These are phyloP conservation scores for Didymella lethalis DNA, from an alignment of 2,329 filamentous ascomycete species.

Conservation along the genomic window DNA sequence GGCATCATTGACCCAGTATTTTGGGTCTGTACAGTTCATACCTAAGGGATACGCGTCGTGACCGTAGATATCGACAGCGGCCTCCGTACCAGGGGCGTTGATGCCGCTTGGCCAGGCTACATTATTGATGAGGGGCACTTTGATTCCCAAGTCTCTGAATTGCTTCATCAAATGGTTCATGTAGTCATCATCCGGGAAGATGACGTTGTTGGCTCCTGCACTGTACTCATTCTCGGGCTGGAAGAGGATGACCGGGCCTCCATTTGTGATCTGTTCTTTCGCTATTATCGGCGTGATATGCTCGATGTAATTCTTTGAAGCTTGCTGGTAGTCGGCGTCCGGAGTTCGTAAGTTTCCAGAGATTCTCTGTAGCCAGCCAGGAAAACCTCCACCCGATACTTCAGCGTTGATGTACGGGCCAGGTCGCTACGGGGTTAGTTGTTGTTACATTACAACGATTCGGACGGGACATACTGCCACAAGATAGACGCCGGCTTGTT, in stretches of 20 bases:
- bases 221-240: conserved; percentile 85
- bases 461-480: conserved; percentile 60
- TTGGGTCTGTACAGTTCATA: conserved; percentile 66
- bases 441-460: not conserved
- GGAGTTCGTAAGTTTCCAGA: conserved; percentile 68
- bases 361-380: conserved; percentile 76
- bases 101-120: conserved; percentile 67
- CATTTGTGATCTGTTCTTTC: conserved; percentile 79
- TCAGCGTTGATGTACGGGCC: conserved; percentile 82
- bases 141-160: conserved; percentile 69
- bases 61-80: conserved; percentile 69
- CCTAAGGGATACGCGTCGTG: conserved; percentile 70
- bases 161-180: conserved; percentile 74
- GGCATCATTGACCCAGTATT: conserved; percentile 63
- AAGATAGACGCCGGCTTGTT: conserved; percentile 75
- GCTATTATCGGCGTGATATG: conserved; percentile 73
- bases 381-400: conserved; percentile 76
- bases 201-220: conserved; percentile 55
- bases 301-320: conserved; percentile 64
- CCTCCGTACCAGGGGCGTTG: conserved; percentile 66
- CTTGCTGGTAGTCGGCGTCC: conserved; percentile 66
- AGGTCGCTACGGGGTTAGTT: conserved; percentile 48
- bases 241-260: conserved; percentile 76
- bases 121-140: conserved; percentile 77
- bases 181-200: conserved; percentile 71